These are phyloP conservation scores for Rutstroemia sp. DNA, from an alignment of 2,329 filamentous ascomycete species.

Conservation along the genomic window DNA sequence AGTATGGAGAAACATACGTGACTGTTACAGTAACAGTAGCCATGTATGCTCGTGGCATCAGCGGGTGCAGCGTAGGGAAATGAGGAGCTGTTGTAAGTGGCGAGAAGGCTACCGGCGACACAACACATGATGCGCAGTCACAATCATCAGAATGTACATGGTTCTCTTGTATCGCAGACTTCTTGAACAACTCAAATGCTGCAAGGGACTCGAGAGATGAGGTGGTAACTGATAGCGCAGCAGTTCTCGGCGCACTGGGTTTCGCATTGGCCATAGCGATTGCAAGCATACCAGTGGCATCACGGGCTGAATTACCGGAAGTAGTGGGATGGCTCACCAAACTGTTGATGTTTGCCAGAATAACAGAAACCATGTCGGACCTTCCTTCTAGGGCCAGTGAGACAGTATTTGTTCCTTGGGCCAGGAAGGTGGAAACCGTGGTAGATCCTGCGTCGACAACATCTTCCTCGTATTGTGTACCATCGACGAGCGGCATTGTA, in stretches of 20 bases:
- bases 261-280: constrained; percentile 6
- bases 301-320: not conserved
- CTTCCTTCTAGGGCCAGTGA: constrained; percentile 4
- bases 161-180: not conserved
- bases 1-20: not conserved
- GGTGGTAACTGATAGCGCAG: not conserved
- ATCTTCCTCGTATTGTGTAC: not conserved
- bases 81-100: constrained; percentile 2
- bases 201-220: constrained; percentile 1
- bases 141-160: not conserved
- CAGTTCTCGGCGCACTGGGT: not conserved
- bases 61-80: not conserved
- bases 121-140: constrained; percentile 2
- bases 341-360: constrained; percentile 5
- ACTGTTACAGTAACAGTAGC: constrained; percentile 1
- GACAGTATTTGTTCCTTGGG: constrained; percentile 6
- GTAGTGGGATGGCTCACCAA: constrained; percentile 2
- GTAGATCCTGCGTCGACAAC: not conserved
- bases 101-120: not conserved
- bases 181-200: constrained; percentile 5
- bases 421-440: constrained; percentile 2
- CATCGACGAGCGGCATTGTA: not conserved
- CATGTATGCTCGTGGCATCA: constrained; percentile 1
- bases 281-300: constrained; percentile 6
- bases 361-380: constrained; percentile 5